phyloP scores from a whole-genome alignment of 176 grass and related monocot genomes.

The Avena atlantica region DNA sequence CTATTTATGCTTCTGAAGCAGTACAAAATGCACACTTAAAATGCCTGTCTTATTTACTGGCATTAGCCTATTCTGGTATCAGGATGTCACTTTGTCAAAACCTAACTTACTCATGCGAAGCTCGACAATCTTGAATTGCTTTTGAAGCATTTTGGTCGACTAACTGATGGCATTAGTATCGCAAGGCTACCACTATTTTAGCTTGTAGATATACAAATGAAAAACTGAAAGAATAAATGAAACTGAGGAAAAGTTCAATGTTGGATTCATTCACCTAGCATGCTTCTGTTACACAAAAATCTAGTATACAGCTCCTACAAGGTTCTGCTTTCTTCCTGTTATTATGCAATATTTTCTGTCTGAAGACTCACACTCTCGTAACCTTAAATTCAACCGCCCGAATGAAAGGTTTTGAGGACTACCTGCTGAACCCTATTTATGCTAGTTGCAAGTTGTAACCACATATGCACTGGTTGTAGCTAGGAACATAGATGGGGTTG shows the following conservation, averaged over 20 bases:
- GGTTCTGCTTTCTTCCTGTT: not conserved
- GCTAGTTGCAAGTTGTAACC: not conserved
- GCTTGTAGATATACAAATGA: not conserved
- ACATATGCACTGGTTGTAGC: not conserved
- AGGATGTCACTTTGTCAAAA: too few species aligned
- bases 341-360: not conserved
- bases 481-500: not conserved
- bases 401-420: not conserved
- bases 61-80: not conserved
- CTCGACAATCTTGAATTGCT: not conserved
- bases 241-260: not conserved
- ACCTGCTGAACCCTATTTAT: not conserved
- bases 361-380: not conserved
- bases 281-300: not conserved
- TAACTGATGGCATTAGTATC: not conserved
- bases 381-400: not conserved
- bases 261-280: not conserved
- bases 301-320: not conserved
- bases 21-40: not conserved
- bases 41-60: too few species aligned
- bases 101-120: not conserved
- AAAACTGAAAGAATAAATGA: conserved; percentile 11
- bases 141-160: conserved; percentile 16
- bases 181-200: not conserved
- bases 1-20: not conserved